A percentile compares a stretch with the other conserved stretches of the same genome.
These are phyloP conservation scores for Rhizophora mangle DNA, from an alignment of 345 rosid genomes.

Conservation along the genomic window DNA sequence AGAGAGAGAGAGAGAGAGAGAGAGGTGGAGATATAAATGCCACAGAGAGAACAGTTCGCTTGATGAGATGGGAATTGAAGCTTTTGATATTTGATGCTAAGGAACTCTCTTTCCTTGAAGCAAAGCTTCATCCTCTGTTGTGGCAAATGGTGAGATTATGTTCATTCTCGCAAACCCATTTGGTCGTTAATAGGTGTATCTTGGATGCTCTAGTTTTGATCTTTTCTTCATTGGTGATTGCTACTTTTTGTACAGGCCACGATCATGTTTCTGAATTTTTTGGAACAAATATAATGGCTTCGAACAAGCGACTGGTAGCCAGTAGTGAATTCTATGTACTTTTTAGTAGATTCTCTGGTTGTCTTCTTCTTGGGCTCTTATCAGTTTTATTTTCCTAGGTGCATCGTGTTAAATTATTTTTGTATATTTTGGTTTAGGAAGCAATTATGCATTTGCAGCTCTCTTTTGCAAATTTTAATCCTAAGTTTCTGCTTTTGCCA, in stretches of 20 bases:
- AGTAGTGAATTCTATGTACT: not conserved
- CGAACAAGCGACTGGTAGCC: not conserved
- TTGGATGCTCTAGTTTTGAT: not conserved
- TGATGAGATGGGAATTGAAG: not conserved
- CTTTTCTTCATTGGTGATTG: not conserved
- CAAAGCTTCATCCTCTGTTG: not conserved
- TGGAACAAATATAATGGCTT: slow-evolving; percentile 1
- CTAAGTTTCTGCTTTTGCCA: no score
- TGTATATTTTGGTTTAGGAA: no score
- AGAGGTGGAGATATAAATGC: slow-evolving; percentile 9
- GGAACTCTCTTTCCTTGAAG: not conserved
- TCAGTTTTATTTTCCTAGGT: not conserved
- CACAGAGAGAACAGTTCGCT: not conserved
- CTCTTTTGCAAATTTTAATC: no score
- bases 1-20: slow-evolving; percentile 5
- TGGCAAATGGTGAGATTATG: not conserved
- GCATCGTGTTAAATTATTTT: no score
- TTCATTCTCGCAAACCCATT: not conserved
- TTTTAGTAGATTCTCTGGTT: not conserved
- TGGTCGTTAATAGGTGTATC: not conserved
- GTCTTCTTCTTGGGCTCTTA: not conserved
- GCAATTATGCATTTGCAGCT: no score
- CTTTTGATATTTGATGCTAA: no score
- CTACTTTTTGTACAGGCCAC: not conserved
- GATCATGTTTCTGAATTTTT: not conserved